phyloP scores from a whole-genome alignment of 2,329 filamentous ascomycete species.

The Fusarium pseudoanthophilum region DNA sequence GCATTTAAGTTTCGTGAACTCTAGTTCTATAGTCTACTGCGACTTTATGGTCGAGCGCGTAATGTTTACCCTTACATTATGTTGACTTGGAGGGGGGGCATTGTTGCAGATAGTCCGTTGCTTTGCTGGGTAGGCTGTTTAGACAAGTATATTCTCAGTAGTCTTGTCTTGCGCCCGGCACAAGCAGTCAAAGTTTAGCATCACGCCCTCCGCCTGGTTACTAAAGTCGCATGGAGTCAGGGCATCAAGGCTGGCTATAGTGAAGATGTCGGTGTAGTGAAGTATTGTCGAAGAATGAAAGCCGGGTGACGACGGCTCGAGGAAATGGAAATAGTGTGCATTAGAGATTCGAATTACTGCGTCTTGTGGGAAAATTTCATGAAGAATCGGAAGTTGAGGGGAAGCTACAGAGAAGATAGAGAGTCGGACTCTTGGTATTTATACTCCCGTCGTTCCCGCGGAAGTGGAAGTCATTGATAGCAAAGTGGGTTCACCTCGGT shows the following conservation, averaged over 20 bases:
- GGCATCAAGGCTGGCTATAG: rapidly evolving
- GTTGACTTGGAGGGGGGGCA: too few species aligned
- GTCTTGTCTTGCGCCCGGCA: too few species aligned
- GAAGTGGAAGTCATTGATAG: not conserved
- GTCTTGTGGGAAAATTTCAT: rapidly evolving
- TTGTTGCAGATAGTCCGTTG: not conserved
- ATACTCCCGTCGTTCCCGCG: not conserved
- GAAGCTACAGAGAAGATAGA: not conserved
- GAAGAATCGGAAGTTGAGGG: rapidly evolving
- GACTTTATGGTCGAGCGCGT: not conserved
- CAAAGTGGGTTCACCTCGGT: not conserved
- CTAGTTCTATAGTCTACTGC: not conserved
- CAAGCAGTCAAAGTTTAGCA: not conserved
- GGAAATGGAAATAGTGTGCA: too few species aligned
- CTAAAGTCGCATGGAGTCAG: not conserved
- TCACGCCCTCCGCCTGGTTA: not conserved
- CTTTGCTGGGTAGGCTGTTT: not conserved
- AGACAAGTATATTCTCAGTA: too few species aligned
- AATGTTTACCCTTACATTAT: not conserved
- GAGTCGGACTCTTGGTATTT: not conserved
- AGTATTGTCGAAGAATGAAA: too few species aligned
- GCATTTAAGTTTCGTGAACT: not conserved
- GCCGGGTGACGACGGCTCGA: too few species aligned
- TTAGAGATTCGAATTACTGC: too few species aligned
- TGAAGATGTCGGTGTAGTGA: not conserved